Conservation (phyloP, 768 basidiomycete genomes). For the Boletus patriciae region DNA sequence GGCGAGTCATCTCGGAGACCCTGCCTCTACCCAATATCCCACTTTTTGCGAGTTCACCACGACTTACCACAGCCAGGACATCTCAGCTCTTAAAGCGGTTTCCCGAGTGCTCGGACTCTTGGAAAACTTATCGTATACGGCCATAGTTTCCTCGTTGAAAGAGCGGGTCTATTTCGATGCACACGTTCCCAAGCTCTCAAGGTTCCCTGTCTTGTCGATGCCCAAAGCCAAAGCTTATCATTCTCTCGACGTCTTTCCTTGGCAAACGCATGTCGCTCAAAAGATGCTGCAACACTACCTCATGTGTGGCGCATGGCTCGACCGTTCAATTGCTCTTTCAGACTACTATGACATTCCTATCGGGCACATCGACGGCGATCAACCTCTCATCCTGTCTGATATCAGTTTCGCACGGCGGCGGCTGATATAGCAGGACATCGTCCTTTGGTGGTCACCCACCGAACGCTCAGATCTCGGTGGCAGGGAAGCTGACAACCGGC, state of each 20-base stretch:
- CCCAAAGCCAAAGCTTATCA: slow-evolving; percentile 74
- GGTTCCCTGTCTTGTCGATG: slow-evolving; percentile 89
- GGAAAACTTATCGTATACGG: slow-evolving; percentile 68
- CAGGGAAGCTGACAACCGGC: slow-evolving; percentile 79
- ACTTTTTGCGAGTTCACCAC: slow-evolving; percentile 58
- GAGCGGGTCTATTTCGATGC: slow-evolving; percentile 84
- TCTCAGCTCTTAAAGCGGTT: slow-evolving; percentile 79
- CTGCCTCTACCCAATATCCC: slow-evolving; percentile 63
- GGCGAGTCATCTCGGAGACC: slow-evolving; percentile 36
- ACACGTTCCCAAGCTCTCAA: slow-evolving; percentile 64
- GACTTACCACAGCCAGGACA: slow-evolving; percentile 76
- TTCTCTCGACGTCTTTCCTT: slow-evolving; percentile 79
- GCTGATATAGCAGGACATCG: slow-evolving; percentile 80
- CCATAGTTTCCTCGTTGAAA: slow-evolving; percentile 85
- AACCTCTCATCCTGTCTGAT: slow-evolving; percentile 84
- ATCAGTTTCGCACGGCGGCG: slow-evolving; percentile 82
- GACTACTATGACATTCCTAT: slow-evolving; percentile 92
- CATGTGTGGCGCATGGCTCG: slow-evolving; percentile 73
- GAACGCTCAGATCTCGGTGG: slow-evolving; percentile 92
- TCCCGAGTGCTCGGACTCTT: slow-evolving; percentile 81
- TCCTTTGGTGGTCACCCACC: slow-evolving; percentile 96
- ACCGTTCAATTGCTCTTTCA: slow-evolving; percentile 74
- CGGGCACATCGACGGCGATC: slow-evolving; percentile 90
- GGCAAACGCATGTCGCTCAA: slow-evolving; percentile 79
- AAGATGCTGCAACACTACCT: slow-evolving; percentile 88